A percentile compares a stretch with the other conserved stretches of the same genome.
These are phyloP conservation scores for Neurospora sp. DNA, from an alignment of 495 filamentous ascomycete genomes.

Conservation along the genomic window DNA sequence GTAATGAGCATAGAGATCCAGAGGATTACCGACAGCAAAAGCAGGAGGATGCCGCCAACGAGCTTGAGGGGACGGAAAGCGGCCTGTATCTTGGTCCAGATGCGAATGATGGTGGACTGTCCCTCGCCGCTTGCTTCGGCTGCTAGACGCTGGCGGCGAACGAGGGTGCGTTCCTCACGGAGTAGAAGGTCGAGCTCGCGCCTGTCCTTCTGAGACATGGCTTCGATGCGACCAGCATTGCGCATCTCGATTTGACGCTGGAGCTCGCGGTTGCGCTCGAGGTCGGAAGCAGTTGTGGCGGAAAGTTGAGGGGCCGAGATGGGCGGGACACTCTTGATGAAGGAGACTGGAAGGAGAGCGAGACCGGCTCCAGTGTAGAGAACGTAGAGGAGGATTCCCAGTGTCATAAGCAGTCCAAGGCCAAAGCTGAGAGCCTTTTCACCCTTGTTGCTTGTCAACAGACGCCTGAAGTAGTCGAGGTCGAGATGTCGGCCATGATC, in stretches of 20 bases:
- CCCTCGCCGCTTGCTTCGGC: conserved; percentile 69
- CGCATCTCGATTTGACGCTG: conserved; percentile 85
- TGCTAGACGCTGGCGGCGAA: conserved; percentile 78
- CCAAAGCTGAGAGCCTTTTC: conserved; percentile 87
- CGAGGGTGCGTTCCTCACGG: conserved; percentile 84
- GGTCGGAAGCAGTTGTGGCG: conserved; percentile 63
- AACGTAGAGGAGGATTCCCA: conserved; percentile 76
- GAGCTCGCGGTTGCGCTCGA: conserved; percentile 80
- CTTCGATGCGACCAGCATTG: conserved; percentile 63
- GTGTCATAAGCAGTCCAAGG: conserved; percentile 70
- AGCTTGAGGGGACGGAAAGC: conserved; percentile 76
- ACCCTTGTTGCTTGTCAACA: conserved; percentile 78
- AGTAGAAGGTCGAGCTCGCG: conserved; percentile 79
- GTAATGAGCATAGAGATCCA: conserved; percentile 94
- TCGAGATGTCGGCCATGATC: conserved; percentile 55
- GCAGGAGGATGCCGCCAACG: conserved; percentile 67
- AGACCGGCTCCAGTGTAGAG: conserved; percentile 84
- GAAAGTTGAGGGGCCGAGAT: conserved; percentile 66
- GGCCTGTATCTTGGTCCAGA: conserved; percentile 69
- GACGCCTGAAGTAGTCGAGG: conserved; percentile 80
- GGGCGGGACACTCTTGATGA: conserved; percentile 83
- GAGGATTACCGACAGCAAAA: conserved; percentile 58
- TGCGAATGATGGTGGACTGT: conserved; percentile 54
- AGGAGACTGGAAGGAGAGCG: conserved; percentile 75
- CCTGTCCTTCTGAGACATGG: conserved; percentile 72